Percentiles rank a stretch among this genome's conserved stretches.
phyloP scores from a whole-genome alignment of 2,329 filamentous ascomycete genomes.

The Sarocladium brachiariae region DNA sequence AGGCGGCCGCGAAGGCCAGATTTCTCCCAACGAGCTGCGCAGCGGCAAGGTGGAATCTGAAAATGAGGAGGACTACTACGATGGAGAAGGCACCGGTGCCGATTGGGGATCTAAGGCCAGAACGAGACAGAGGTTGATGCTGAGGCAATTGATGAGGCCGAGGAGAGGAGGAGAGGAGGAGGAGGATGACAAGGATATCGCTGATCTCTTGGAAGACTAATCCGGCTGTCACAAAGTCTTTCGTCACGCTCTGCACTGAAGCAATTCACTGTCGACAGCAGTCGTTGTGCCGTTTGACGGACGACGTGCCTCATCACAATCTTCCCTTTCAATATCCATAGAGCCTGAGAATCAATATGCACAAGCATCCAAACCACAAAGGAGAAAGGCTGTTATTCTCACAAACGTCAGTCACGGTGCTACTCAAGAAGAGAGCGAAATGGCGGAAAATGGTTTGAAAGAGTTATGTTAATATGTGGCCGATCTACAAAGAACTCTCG shows the following conservation, averaged over 20 bases:
- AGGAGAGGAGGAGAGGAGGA: slow-evolving; percentile 50
- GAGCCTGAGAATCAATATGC: background rate
- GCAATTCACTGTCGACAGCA: background rate
- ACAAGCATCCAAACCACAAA: too few species aligned
- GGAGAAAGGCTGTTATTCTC: too few species aligned
- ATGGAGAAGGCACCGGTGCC: slow-evolving; percentile 38
- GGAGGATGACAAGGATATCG: slow-evolving; percentile 68
- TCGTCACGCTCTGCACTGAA: background rate
- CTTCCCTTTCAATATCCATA: background rate
- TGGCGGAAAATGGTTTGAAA: too few species aligned
- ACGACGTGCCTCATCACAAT: background rate
- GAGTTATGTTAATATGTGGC: too few species aligned
- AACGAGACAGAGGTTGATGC: slow-evolving; percentile 59
- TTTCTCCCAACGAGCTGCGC: slow-evolving; percentile 60
- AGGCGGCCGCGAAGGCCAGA: slow-evolving; percentile 44
- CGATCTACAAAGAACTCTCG: slow-evolving; percentile 29
- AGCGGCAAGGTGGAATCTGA: slow-evolving; percentile 45
- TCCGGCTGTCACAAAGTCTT: background rate
- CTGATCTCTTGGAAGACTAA: slow-evolving; percentile 59
- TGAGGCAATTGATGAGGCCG: slow-evolving; percentile 58
- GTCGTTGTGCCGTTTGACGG: too few species aligned
- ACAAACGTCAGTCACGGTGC: too few species aligned
- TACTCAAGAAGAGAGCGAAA: too few species aligned
- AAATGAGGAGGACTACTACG: slow-evolving; percentile 40
- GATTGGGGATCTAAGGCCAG: slow-evolving; percentile 67